These are phyloP conservation scores for Pleurotus pulmonarius DNA, from an alignment of 768 basidiomycete genomes.

Conservation along the genomic window DNA sequence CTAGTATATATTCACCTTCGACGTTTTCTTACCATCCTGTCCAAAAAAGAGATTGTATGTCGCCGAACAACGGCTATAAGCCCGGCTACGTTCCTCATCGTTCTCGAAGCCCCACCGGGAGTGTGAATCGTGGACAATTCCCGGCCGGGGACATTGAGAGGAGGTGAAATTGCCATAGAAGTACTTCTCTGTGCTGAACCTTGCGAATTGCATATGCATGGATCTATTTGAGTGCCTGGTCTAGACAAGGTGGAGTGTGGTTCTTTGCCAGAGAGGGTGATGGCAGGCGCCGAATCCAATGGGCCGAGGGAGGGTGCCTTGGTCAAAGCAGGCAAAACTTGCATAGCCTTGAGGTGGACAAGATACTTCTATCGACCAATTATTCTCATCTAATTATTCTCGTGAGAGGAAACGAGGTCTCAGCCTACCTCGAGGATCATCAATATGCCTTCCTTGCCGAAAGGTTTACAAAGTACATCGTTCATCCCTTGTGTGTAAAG, in stretches of 20 bases:
- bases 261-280: neutral
- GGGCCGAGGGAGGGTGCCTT: neutral
- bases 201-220: neutral
- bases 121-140: too few relatives aligned
- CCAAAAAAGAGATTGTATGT: too few relatives aligned
- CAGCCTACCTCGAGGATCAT: constrained; percentile 2
- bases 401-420: neutral
- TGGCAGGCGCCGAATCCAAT: neutral
- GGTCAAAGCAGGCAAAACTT: neutral
- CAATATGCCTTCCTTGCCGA: neutral
- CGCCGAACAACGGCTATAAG: too few relatives aligned
- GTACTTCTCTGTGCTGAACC: neutral
- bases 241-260: neutral
- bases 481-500: neutral
- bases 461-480: constrained; percentile 5
- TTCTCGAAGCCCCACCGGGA: too few relatives aligned
- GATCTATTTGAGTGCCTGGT: neutral
- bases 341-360: constrained; percentile 5
- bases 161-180: neutral
- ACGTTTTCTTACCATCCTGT: too few relatives aligned
- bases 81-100: too few relatives aligned
- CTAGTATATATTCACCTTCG: too few relatives aligned
- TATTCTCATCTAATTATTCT: neutral
- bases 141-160: neutral
- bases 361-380: neutral